Conservation (phyloP, 805 yeast species). For the Saccharomycopsis babjevae region DNA sequence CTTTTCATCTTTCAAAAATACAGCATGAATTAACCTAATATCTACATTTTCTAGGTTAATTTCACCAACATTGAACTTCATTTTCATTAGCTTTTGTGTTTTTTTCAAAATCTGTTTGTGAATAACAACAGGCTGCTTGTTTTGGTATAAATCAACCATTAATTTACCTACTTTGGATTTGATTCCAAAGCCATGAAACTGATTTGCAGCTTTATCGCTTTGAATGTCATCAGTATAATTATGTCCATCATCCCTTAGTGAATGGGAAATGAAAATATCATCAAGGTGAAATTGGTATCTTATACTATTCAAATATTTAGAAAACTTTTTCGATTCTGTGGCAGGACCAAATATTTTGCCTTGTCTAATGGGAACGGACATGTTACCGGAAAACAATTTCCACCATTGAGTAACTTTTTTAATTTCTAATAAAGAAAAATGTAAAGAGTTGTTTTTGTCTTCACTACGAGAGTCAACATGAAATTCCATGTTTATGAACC, state of each 20-base stretch:
- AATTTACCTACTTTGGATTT: conserved; percentile 50
- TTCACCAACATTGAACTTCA: conserved; percentile 61
- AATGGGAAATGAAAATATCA: conserved; percentile 68
- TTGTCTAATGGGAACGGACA: conserved; percentile 64
- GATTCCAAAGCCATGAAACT: conserved; percentile 43
- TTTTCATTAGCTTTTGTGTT: conserved; percentile 38
- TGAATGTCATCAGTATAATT: background rate
- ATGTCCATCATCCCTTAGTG: conserved; percentile 37
- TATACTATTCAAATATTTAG: conserved; percentile 63
- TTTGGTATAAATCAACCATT: conserved; percentile 57
- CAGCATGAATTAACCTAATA: conserved; percentile 43
- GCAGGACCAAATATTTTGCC: conserved; percentile 60
- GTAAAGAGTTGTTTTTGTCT: conserved; percentile 52
- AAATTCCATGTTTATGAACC: conserved; percentile 66
- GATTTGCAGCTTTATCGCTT: conserved; percentile 28
- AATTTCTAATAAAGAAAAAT: conserved; percentile 62
- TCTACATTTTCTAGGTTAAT: conserved; percentile 47
- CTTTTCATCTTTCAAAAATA: conserved; percentile 25
- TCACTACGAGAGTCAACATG: conserved; percentile 28
- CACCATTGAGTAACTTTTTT: conserved; percentile 76
- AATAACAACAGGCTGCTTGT: conserved; percentile 37
- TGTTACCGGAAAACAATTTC: conserved; percentile 67
- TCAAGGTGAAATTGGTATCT: conserved; percentile 66
- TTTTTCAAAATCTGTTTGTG: conserved; percentile 37
- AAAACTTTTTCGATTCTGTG: conserved; percentile 54